Conservation (phyloP, 495 filamentous ascomycete genomes). For the Penicillium bialowiezense region DNA sequence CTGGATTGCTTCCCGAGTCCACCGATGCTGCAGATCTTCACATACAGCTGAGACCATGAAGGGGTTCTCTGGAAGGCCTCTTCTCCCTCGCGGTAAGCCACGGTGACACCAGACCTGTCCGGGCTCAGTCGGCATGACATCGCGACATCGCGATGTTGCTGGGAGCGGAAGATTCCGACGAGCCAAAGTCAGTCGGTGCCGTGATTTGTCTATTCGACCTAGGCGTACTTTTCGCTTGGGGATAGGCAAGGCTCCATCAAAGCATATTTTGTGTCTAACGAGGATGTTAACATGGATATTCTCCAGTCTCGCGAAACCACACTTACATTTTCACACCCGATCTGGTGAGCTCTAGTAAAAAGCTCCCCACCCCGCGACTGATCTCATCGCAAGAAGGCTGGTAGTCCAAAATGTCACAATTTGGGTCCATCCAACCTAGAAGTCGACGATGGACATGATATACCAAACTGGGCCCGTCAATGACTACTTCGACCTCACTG, state of each 20-base stretch:
- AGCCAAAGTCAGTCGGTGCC: slow-evolving; percentile 39
- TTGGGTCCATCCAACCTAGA: slow-evolving; percentile 32
- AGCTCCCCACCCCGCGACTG: slow-evolving; percentile 55
- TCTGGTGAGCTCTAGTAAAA: slow-evolving; percentile 52
- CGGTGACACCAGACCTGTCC: slow-evolving; percentile 26
- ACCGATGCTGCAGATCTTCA: slow-evolving; percentile 52
- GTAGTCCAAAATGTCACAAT: slow-evolving; percentile 43
- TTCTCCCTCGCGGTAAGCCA: slow-evolving; percentile 22
- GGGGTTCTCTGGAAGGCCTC: slow-evolving; percentile 49
- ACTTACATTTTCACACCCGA: slow-evolving; percentile 58
- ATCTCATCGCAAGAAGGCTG: slow-evolving; percentile 62
- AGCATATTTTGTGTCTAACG: slow-evolving; percentile 57
- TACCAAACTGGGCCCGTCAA: slow-evolving; percentile 76
- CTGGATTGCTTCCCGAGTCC: slow-evolving; percentile 26
- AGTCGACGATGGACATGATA: slow-evolving; percentile 64
- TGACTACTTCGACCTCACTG: slow-evolving; percentile 43
- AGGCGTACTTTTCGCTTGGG: slow-evolving; percentile 54
- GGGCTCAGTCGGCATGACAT: slow-evolving; percentile 7
- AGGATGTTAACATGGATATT: not conserved
- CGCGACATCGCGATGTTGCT: slow-evolving; percentile 2
- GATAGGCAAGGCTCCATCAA: slow-evolving; percentile 71
- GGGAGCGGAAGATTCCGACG: slow-evolving; percentile 12
- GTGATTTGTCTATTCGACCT: slow-evolving; percentile 45
- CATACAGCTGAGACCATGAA: slow-evolving; percentile 70
- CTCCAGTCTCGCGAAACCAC: not conserved